Conservation (phyloP, 495 filamentous ascomycete genomes). For the Penicillium salamii region DNA sequence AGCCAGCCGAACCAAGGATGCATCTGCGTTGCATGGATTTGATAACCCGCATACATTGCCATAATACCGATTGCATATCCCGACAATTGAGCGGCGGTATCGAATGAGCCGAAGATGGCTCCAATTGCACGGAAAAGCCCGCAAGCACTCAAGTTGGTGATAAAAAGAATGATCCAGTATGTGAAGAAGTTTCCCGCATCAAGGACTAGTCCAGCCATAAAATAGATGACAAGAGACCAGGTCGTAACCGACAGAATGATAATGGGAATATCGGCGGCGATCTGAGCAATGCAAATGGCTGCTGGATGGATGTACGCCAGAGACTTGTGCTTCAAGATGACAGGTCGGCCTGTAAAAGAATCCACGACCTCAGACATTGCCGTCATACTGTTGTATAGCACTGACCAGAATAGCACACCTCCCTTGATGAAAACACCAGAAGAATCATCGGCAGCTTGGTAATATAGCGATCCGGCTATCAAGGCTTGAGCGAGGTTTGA, state of each 20-base stretch:
- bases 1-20: conserved; percentile 75
- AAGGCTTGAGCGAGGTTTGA: no score
- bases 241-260: conserved; percentile 60
- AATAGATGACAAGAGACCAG: conserved; percentile 68
- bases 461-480: no score
- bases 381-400: no score
- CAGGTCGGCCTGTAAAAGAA: no score
- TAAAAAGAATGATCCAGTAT: conserved; percentile 44
- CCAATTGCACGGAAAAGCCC: conserved; percentile 47
- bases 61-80: conserved; percentile 29
- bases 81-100: conserved; percentile 51
- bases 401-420: no score
- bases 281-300: no score
- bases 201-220: conserved; percentile 55
- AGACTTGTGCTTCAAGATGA: no score
- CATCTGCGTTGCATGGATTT: conserved; percentile 65
- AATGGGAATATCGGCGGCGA: conserved; percentile 59
- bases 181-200: conserved; percentile 54
- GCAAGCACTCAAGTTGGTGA: conserved; percentile 18
- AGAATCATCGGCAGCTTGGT: no score
- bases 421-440: no score
- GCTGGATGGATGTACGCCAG: no score
- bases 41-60: conserved; percentile 57
- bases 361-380: no score
- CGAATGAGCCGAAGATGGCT: conserved; percentile 43